Percentiles rank a stretch among this genome's conserved stretches.
Conservation (phyloP, 2,329 filamentous ascomycete genomes). For the Talaromyces funiculosus region DNA sequence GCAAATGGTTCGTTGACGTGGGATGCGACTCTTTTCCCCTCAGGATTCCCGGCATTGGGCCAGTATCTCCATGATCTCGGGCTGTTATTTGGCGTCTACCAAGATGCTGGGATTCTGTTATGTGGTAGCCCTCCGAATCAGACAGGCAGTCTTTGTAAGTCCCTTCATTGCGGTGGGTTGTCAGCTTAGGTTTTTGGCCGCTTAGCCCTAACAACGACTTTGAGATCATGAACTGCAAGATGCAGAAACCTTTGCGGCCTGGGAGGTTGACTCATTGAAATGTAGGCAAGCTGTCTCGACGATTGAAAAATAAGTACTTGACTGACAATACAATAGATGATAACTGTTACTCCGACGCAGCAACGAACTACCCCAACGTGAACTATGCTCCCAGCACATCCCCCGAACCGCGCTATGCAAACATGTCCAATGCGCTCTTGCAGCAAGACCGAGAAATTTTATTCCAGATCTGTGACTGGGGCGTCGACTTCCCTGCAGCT, state of each 20-base stretch:
- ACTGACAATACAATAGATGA: slow-evolving; percentile 33
- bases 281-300: slow-evolving; percentile 24
- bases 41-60: slow-evolving; percentile 38
- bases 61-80: slow-evolving; percentile 35
- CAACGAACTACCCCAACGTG: slow-evolving; percentile 37
- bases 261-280: slow-evolving; percentile 47
- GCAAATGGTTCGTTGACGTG: slow-evolving; percentile 38
- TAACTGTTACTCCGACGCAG: slow-evolving; percentile 45
- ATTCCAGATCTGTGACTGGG: slow-evolving; percentile 52
- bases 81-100: slow-evolving; percentile 43
- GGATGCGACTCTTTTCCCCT: slow-evolving; percentile 39
- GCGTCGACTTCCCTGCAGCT: slow-evolving; percentile 44
- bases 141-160: slow-evolving; percentile 34
- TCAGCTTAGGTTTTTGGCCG: background rate
- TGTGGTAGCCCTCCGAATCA: slow-evolving; percentile 29
- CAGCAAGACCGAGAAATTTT: slow-evolving; percentile 39
- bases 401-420: slow-evolving; percentile 40
- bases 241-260: slow-evolving; percentile 28
- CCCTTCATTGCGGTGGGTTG: background rate
- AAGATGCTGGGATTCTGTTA: slow-evolving; percentile 38
- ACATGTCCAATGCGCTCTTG: slow-evolving; percentile 43
- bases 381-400: slow-evolving; percentile 35
- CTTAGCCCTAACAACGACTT: slow-evolving; percentile 24
- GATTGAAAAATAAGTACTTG: background rate
- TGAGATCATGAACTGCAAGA: slow-evolving; percentile 44